These are phyloP conservation scores for Crithidia brevicula DNA, from an alignment of 208 protist genomes.

Conservation along the genomic window DNA sequence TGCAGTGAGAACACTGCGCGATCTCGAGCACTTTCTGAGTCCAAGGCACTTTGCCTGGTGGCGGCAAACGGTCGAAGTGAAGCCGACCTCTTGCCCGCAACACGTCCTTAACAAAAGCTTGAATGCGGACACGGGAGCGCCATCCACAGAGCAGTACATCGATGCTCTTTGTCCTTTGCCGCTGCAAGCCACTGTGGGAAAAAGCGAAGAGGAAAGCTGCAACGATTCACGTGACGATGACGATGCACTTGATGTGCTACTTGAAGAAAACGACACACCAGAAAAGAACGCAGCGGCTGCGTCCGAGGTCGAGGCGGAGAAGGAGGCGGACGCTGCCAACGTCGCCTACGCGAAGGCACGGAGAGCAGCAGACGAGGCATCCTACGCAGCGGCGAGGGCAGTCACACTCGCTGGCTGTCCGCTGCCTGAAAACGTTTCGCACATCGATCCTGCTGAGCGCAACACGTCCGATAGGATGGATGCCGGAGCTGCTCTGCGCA, in stretches of 20 bases:
- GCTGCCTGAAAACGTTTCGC: no score
- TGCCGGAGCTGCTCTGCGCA: no score
- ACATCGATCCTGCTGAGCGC: no score
- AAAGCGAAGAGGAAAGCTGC: not conserved
- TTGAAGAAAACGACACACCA: no score
- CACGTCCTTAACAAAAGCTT: no score
- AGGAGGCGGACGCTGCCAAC: not conserved
- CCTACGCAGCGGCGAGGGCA: constrained; percentile 7
- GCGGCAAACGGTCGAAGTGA: not conserved
- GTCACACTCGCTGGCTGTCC: constrained; percentile 20
- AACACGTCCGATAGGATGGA: no score
- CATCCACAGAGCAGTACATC: not conserved
- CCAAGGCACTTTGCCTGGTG: constrained; percentile 20
- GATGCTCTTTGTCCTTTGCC: not conserved
- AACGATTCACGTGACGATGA: not conserved
- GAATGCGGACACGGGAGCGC: no score
- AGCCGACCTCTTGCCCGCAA: not conserved
- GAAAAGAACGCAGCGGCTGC: no score
- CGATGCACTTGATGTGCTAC: no score
- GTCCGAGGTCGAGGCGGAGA: not conserved
- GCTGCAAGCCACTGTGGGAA: not conserved
- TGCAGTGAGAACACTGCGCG: not conserved
- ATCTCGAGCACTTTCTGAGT: constrained; percentile 6
- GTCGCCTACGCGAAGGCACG: constrained; percentile 9
- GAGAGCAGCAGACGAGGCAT: not conserved